Evolutionary conservation across 2,329 filamentous ascomycete species (phyloP), one percentile per base, ranked within the genome.

Genomic region (Endothia cerciana): DNA sequence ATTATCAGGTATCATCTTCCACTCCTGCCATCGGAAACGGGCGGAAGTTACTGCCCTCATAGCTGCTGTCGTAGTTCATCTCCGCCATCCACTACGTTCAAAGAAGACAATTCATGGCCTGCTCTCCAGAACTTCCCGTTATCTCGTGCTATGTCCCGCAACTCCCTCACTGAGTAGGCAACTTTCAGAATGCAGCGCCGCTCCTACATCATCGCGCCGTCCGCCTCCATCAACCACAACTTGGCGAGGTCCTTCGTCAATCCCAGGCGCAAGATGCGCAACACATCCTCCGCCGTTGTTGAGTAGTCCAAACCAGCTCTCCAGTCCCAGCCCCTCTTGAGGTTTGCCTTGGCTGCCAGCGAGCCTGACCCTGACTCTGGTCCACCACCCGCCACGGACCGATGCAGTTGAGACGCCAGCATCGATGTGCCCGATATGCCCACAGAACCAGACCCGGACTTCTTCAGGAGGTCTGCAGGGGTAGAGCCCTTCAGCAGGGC

Each of bases 281-380:
- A 78, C n/a, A 97, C 82, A 69, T 94, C 91, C 58, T 83, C 82
- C 0, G 88, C 91, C 69, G 80, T 87, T 22, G 85, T 86, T 13
- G 81, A 82, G 38, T 85, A 83, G 11, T 80, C 75, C 56, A 92
- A 79, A 1, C 82, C 83, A 10, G 78, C 80, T 73, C 87, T 81
- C 89, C 90, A 96, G 80, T 89, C 91, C 91, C 76, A 80, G 81
- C 71, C 92, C 82, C 92, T 91, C 94, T 77, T 94, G 89, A 91
- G 91, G 93, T 15, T 87, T 87, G 62, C 90, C 69, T 86, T 82
- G 51, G 73, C 72, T 7, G 79, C 75, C 40, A 85, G 62, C 7
- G 81, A 77, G 63, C 83, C 77, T n/a, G 78, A 78, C 8, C 33
- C 55, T 28, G 60, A 30, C 28, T 38, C 62, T 2, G 60, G 60